These are phyloP conservation scores for Xylariomycetidae sp. DNA, from an alignment of 2,329 filamentous ascomycete genomes.

Conservation along the genomic window DNA sequence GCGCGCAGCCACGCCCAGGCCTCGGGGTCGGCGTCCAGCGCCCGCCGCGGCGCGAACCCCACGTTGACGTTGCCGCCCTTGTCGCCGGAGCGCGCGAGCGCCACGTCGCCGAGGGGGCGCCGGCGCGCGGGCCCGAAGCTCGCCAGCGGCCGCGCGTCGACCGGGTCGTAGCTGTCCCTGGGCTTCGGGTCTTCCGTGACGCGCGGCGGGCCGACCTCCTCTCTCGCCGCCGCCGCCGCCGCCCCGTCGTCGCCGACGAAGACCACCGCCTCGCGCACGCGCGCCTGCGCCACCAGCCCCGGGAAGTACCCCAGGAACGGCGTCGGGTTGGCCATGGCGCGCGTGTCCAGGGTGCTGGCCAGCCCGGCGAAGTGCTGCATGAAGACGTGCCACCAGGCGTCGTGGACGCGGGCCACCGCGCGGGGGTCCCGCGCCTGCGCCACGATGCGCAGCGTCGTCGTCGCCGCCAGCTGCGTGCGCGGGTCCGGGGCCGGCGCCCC, in stretches of 20 bases:
- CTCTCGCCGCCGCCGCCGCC: constrained; percentile 2
- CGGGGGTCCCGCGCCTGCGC: constrained; percentile 28
- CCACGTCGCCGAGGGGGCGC: constrained; percentile 27
- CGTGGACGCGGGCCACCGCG: constrained; percentile 23
- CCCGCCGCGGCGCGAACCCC: constrained; percentile 33
- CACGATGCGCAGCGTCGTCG: constrained; percentile 39
- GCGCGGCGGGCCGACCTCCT: constrained; percentile 17
- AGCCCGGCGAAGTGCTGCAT: constrained; percentile 40
- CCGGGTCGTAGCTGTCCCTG: constrained; percentile 18
- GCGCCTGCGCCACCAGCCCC: constrained; percentile 22
- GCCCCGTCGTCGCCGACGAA: constrained; percentile 7
- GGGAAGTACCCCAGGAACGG: constrained; percentile 38
- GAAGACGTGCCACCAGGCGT: constrained; percentile 27
- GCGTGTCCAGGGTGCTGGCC: constrained; percentile 34
- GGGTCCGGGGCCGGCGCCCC: constrained; percentile 33
- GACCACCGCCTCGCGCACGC: constrained; percentile 16
- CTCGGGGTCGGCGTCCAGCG: constrained; percentile 27
- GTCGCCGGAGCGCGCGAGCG: constrained; percentile 18
- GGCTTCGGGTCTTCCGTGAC: constrained; percentile 20
- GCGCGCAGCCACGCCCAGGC: constrained; percentile 34
- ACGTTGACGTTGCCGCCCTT: constrained; percentile 22
- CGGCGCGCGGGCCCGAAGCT: constrained; percentile 34
- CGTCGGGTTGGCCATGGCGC: constrained; percentile 29
- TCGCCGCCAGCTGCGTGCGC: constrained; percentile 32
- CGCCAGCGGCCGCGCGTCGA: constrained; percentile 6